Evolutionary conservation across 2,329 filamentous ascomycete species (phyloP), one percentile per base, ranked within the genome.

Genomic region (Diplocarpon mali): DNA sequence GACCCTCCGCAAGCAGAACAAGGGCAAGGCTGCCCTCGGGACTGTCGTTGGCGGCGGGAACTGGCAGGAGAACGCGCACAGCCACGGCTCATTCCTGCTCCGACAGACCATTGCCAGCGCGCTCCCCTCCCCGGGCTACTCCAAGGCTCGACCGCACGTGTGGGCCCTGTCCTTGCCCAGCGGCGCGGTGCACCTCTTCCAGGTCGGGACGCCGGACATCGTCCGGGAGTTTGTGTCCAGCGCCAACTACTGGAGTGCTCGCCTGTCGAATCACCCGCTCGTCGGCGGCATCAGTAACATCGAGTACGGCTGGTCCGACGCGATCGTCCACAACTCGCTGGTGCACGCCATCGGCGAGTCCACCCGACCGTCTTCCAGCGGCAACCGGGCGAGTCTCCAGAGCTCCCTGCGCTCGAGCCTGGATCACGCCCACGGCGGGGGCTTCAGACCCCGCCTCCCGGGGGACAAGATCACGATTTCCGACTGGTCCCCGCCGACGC

Each of bases 61-160:
- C 63, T 98, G 92, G 92, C 90, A 90, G 63, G 89, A 95, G 55
- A 96, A 94, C 60, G 92, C 92, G 5, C 88, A 94, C 52, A 86
- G 81, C 52, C 71, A 95, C 9, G 89, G 86, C 56, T 83, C 82
- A 15, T 96, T 95, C 63, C 80, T 84, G 35, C 76, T 98, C 7
- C 78, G 89, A 15, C 89, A 96, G 62, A 93, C 89, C 0, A 84
- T 96, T 53, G 92, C 92, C 10, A 95, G 87, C 45, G 80, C 84
- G 0, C 75, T 98, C 12, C 92, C 92, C 8, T 76, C 88, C 1
- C 90, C 92, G 0, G 92, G 92, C 10, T 96, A 96, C 65, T 95
- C 88, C 29, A 88, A 93, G 58, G 76, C 80, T 24, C 75, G 92
- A 10, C 89, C 89, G 4, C 80, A 96, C 62, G 92, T 98, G 1